Evolutionary conservation across 805 yeast species (phyloP).

Genomic region (Spathaspora boniae): DNA sequence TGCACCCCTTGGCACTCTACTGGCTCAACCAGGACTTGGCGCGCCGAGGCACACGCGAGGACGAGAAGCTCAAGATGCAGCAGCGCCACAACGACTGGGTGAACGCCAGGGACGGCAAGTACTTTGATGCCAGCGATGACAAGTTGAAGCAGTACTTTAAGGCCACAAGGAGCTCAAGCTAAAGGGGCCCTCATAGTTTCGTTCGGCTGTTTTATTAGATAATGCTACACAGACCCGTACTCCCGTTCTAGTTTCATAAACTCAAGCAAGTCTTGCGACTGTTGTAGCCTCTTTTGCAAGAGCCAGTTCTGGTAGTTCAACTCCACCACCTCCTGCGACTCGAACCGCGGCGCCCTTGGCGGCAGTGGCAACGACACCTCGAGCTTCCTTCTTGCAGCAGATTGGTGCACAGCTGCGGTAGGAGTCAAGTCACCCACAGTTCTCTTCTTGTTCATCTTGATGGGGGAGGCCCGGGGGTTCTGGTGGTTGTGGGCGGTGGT

Average conservation of each 20-base stretch:
- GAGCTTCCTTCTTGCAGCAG: too few species aligned
- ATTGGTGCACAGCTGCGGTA: too few species aligned
- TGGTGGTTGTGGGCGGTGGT: too few species aligned
- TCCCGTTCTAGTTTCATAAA: conserved; percentile 32
- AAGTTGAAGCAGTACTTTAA: conserved; percentile 49
- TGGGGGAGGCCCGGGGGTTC: too few species aligned
- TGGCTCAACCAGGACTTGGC: conserved; percentile 60
- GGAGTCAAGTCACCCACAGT: too few species aligned
- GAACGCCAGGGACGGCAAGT: conserved; percentile 34
- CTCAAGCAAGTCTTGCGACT: conserved; percentile 20
- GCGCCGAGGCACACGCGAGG: conserved; percentile 53
- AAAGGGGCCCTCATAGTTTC: conserved; percentile 3
- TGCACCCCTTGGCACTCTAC: conserved; percentile 69
- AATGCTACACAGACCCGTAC: conserved; percentile 9
- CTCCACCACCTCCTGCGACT: conserved; percentile 12
- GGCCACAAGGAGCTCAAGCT: conserved; percentile 39
- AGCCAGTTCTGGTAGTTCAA: conserved; percentile 32
- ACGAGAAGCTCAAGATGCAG: conserved; percentile 34
- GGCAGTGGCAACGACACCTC: background rate
- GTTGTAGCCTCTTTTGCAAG: conserved; percentile 18
- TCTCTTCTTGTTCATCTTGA: too few species aligned
- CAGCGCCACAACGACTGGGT: conserved; percentile 56
- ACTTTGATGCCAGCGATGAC: conserved; percentile 44
- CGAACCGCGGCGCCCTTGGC: conserved; percentile 2
- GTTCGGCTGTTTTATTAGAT: background rate